phyloP scores from a whole-genome alignment of 345 rosid species.

The Lumnitzera littorea region DNA sequence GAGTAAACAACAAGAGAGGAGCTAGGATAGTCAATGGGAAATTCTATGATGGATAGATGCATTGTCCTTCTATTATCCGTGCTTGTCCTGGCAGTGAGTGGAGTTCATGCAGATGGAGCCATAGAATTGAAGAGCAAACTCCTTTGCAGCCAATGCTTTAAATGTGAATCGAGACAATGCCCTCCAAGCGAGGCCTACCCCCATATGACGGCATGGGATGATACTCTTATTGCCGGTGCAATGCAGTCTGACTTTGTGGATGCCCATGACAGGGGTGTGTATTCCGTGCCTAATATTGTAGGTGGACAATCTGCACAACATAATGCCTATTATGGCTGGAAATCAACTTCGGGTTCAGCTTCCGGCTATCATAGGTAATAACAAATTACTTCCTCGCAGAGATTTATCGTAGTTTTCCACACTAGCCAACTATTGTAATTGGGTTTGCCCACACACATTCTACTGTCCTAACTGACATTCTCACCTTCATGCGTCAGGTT shows the following conservation, averaged over 20 bases:
- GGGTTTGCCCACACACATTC: not conserved
- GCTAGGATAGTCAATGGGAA: too few species aligned
- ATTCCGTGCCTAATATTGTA: constrained; percentile 33
- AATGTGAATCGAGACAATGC: constrained; percentile 20
- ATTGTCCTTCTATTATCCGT: constrained; percentile 1
- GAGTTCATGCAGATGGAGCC: not conserved
- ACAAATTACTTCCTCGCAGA: not conserved
- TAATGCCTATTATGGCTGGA: constrained; percentile 48
- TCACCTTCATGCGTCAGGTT: constrained; percentile 18
- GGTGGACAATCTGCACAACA: constrained; percentile 25
- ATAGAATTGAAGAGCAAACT: constrained; percentile 14
- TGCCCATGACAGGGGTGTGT: constrained; percentile 23
- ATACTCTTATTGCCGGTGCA: constrained; percentile 29
- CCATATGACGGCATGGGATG: constrained; percentile 34
- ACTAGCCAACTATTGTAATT: too few species aligned
- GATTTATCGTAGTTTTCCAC: too few species aligned
- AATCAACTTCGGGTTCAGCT: constrained; percentile 44
- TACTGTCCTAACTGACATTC: not conserved
- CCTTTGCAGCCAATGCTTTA: constrained; percentile 38
- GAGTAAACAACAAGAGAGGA: too few species aligned
- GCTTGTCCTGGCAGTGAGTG: constrained; percentile 7
- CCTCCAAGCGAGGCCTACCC: constrained; percentile 39
- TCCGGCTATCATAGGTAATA: constrained; percentile 40
- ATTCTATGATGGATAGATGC: not conserved
- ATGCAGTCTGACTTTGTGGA: constrained; percentile 33